These are phyloP conservation scores for Dactylellina sp. DNA, from an alignment of 2,329 filamentous ascomycete genomes.

Conservation along the genomic window DNA sequence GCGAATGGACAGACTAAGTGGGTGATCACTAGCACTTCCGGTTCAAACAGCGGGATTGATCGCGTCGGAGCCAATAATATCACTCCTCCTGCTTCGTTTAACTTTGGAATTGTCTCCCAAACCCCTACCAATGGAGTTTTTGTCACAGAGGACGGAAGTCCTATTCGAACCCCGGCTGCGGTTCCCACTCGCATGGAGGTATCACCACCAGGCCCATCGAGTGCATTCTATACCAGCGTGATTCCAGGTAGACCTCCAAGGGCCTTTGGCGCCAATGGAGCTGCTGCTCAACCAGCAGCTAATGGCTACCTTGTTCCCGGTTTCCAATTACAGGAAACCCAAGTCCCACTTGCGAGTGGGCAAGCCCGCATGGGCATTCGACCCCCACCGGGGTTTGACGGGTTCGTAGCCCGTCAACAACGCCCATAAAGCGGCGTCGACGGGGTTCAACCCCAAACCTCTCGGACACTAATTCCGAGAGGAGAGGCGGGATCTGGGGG, in stretches of 20 bases:
- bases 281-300: not conserved
- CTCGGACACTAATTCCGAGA: not conserved
- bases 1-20: not conserved
- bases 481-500: not conserved
- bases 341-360: too few relatives aligned
- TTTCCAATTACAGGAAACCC: too few relatives aligned
- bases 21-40: not conserved
- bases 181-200: not conserved
- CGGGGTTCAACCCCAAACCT: not conserved
- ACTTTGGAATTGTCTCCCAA: not conserved
- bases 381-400: constrained; percentile 17
- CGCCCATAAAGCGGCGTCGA: too few relatives aligned
- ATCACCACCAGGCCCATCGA: constrained; percentile 10
- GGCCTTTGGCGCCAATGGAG: not conserved
- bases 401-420: too few relatives aligned
- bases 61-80: not conserved
- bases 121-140: not conserved
- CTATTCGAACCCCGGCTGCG: constrained; percentile 1
- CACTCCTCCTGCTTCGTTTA: not conserved
- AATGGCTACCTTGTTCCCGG: too few relatives aligned
- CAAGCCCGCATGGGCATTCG: not conserved
- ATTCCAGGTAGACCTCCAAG: not conserved
- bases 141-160: constrained; percentile 18
- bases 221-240: not conserved
- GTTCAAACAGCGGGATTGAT: not conserved